Base-by-base conservation (phyloP, 2,329 filamentous ascomycete species). In the Rugonectria rugulosa region DNA sequence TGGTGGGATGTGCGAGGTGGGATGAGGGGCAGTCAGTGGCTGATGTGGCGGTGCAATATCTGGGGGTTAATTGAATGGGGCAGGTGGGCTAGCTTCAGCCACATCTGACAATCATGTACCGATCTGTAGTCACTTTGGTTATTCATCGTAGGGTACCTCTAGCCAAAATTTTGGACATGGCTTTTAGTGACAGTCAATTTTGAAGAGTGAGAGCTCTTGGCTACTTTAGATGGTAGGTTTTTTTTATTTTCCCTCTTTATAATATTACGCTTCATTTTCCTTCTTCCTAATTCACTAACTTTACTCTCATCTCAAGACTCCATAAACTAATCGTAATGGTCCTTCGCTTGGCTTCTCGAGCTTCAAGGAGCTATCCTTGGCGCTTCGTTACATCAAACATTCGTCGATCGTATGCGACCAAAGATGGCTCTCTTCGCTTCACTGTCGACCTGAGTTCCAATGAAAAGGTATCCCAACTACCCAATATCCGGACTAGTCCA, bases 401-500 rank as follows among this genome's bases (percentile, higher is more conserved):
- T 52, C 64, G 47, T 59, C 66, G 58, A 61, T 53, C 53, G 14
- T 67, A 52, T 56, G 65, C 65, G 6, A 59, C 63, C 27, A 41
- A 27, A 15, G 54, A 44, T 50, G 44, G 53, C 15, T 50, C 51
- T 20, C 37, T 50, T 17, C 59, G 53, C 20, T 68, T 68, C 29
- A 66, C 66, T 32, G 51, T 68, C 11, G 62, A 65, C 24, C 20
- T 68, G 32, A 49, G 52, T 12, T 27, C 46, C 2, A 43, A 54
- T 7, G 45, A 17, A 31, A 63, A 61, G 53, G 66, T 66, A 53
- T 6, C 14, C 8, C 31, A n/a, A 9, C 12, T 5, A 15, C 14
- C 5, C n/a, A 6, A 12, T 10, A 7, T 8, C 26, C 27, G 2
- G 26, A 10, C 12, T 7, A 11, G 8, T 12, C 31, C 5, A n/a